These are phyloP conservation scores for Pseudonitzschia pungens DNA, from an alignment of 108 stramenopile species.

Conservation along the genomic window DNA sequence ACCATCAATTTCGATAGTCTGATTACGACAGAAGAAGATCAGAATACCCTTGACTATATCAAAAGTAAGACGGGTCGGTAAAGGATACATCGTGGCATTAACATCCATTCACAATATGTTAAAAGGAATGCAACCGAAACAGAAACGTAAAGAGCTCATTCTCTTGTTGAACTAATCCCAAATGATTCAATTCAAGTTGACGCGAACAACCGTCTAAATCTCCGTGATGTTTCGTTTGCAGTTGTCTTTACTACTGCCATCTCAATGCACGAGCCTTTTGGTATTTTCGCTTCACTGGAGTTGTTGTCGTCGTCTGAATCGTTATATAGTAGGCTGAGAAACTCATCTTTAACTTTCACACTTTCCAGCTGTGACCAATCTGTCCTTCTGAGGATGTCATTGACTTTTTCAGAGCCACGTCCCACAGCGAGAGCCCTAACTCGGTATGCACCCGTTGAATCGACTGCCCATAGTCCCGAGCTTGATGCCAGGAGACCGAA, in stretches of 20 bases:
- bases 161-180: neutral
- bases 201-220: constrained; percentile 19
- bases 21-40: constrained; percentile 18
- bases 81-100: neutral
- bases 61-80: constrained; percentile 13
- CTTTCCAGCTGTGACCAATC: constrained; percentile 15
- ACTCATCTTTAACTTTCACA: constrained; percentile 1
- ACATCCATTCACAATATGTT: neutral
- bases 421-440: constrained; percentile 72
- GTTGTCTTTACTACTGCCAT: constrained; percentile 14
- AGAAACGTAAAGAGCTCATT: no score
- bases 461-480: constrained; percentile 49
- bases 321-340: constrained; percentile 10
- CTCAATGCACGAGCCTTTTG: constrained; percentile 23
- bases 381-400: constrained; percentile 19
- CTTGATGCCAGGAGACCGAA: constrained; percentile 62
- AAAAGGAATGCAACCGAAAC: neutral
- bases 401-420: constrained; percentile 35
- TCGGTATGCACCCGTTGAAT: constrained; percentile 66
- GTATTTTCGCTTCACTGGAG: constrained; percentile 9
- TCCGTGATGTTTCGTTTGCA: neutral
- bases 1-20: constrained; percentile 18
- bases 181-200: neutral
- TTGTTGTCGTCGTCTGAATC: neutral
- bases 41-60: constrained; percentile 29